These are phyloP conservation scores for Aspergillus udagawae DNA, from an alignment of 2,329 filamentous ascomycete species.

Conservation along the genomic window DNA sequence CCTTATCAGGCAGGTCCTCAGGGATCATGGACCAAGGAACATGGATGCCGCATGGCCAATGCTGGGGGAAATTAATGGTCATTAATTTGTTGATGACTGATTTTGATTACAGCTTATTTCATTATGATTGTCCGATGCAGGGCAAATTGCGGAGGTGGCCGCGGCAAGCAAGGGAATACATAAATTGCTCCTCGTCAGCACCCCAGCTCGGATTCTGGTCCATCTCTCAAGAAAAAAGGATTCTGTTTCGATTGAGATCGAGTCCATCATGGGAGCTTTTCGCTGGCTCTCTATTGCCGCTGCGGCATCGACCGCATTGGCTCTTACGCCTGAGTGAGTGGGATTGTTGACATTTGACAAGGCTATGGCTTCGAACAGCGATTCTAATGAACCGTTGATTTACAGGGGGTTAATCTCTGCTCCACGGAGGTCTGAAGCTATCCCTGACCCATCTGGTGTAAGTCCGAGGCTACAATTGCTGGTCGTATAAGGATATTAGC, in stretches of 20 bases:
- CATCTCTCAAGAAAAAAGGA: neutral
- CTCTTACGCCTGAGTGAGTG: constrained; percentile 29
- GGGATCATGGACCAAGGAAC: neutral
- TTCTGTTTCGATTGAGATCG: neutral
- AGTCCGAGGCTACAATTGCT: constrained; percentile 10
- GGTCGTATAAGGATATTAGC: neutral
- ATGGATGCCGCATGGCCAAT: neutral
- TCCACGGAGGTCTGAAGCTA: constrained; percentile 33
- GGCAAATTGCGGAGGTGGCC: neutral
- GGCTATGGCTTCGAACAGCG: neutral
- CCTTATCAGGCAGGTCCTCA: constrained; percentile 1
- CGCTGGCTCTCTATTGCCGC: constrained; percentile 22
- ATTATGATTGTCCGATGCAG: neutral
- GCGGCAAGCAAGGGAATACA: neutral
- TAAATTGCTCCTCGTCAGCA: neutral
- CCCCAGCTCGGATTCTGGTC: neutral
- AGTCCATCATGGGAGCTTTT: constrained; percentile 20
- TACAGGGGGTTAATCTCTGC: constrained; percentile 34
- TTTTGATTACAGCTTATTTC: neutral
- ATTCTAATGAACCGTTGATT: neutral
- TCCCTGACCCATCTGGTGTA: constrained; percentile 40
- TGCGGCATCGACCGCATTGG: constrained; percentile 19
- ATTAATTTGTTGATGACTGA: neutral
- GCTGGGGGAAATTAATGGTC: neutral
- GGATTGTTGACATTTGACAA: neutral